Percentiles rank a stretch among this genome's conserved stretches.
Evolutionary conservation across 352 stramenopile species (phyloP).

Genomic region (Pythium apleroticum): DNA sequence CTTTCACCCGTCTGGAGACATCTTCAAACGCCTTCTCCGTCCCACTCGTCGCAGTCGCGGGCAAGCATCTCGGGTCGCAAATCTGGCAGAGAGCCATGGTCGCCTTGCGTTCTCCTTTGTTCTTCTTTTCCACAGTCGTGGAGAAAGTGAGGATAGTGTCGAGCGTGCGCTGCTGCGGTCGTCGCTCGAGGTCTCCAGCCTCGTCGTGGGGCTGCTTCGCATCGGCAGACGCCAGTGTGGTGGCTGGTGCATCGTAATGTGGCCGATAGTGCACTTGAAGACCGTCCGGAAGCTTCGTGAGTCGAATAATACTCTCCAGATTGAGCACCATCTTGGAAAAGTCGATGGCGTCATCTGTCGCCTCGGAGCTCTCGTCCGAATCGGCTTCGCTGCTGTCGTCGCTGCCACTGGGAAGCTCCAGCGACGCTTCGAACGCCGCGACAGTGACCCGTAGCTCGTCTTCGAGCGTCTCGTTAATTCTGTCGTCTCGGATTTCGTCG

Average conservation of each 20-base stretch:
- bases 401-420: slow-evolving; percentile 25
- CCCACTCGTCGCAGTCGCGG: background rate
- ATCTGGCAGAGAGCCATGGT: background rate
- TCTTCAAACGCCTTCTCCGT: slow-evolving; percentile 41
- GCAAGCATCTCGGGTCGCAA: background rate
- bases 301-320: slow-evolving; percentile 82
- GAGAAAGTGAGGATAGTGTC: slow-evolving; percentile 65
- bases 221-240: slow-evolving; percentile 15
- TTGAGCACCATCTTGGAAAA: slow-evolving; percentile 70
- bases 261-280: slow-evolving; percentile 83
- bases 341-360: slow-evolving; percentile 30
- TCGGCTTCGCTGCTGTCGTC: slow-evolving; percentile 41
- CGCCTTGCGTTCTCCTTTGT: slow-evolving; percentile 15
- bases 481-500: slow-evolving; percentile 26
- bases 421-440: slow-evolving; percentile 8
- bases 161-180: slow-evolving; percentile 8
- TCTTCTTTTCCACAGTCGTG: slow-evolving; percentile 29
- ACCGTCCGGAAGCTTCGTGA: slow-evolving; percentile 75
- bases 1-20: slow-evolving; percentile 55
- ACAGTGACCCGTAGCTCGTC: background rate
- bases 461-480: background rate
- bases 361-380: slow-evolving; percentile 41
- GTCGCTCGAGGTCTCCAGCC: background rate
- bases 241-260: slow-evolving; percentile 55
- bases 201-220: background rate